Base-by-base conservation (phyloP, 768 basidiomycete species). In the Amanita fuliginea region DNA sequence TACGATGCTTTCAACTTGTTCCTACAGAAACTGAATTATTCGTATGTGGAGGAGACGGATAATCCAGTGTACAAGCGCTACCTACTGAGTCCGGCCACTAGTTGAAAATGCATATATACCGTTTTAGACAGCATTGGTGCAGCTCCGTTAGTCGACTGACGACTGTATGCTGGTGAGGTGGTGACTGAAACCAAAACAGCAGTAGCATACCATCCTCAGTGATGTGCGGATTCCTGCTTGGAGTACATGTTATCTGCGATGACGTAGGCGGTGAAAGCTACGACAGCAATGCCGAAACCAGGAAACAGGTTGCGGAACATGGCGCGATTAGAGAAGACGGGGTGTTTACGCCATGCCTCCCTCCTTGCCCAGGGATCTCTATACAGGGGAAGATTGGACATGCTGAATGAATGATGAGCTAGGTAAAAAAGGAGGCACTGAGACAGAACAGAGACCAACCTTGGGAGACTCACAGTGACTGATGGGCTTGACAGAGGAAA, bases 331-430 rank as follows among this genome's bases (percentile, higher is more conserved):
- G 81, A 76, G 72, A 96, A 96, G 49, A 94, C 78, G n/a, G 86
- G 82, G 59, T 80, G 81, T 64, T 83, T 91, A 59, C 93, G 77
- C 92, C 91, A 96, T 34, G 90, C 88, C 57, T 96, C 92, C 53
- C 81, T 72, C 68, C 86, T 92, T 18, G 89, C 88, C 93, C 93
- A 96, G 45, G 92, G 91, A 64, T 96, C 93, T 65, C 90, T 83
- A 61, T 83, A 93, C 47, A 87, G 70, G n/a, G 81, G 83, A 48
- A 71, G 73, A 54, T 76, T 77, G 46, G 78, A 59, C 81, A 86
- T 85, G 9, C 56, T 61, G 42, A 57, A 63, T 56, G 19, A 24
- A 24, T 24, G 22, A 24, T 24, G 22, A 5, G 22, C 22, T 42
- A 8, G 46, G 54, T 59, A 24, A 41, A 41, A 46, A 44, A 52